Conservation (phyloP, 192 early-diverging fungal genomes). For the Coemansia sp. region DNA sequence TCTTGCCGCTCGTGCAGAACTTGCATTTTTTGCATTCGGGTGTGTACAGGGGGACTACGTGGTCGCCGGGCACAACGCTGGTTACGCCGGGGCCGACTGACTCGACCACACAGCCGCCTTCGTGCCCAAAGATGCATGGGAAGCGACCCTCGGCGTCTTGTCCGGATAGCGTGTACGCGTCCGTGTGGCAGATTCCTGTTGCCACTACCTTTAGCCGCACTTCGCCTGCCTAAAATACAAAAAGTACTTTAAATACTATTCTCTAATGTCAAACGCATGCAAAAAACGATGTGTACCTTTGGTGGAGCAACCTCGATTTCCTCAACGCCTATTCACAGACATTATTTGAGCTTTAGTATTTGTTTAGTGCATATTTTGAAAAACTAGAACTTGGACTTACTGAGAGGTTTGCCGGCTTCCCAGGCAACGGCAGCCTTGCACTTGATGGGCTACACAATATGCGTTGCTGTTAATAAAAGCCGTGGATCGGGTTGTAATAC, state of each 20-base stretch:
- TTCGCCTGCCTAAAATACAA: conserved; percentile 66
- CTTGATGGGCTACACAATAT: conserved; percentile 56
- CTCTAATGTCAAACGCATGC: too few species aligned
- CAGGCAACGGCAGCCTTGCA: conserved; percentile 95
- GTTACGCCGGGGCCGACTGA: conserved; percentile 96
- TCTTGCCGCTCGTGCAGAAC: conserved; percentile 96
- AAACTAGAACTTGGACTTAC: conserved; percentile 55
- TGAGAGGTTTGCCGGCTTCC: conserved; percentile 88
- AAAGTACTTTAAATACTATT: too few species aligned
- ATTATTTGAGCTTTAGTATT: not conserved
- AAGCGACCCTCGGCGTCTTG: conserved; percentile 81
- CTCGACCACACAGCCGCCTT: conserved; percentile 93
- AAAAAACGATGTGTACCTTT: conserved; percentile 43
- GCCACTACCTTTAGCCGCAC: conserved; percentile 89
- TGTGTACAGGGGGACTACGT: conserved; percentile 92
- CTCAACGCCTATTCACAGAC: conserved; percentile 68
- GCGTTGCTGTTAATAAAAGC: not conserved
- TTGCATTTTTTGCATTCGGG: conserved; percentile 92
- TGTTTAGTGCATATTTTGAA: too few species aligned
- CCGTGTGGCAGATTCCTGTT: conserved; percentile 95
- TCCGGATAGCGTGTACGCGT: conserved; percentile 93
- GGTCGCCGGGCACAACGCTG: conserved; percentile 85
- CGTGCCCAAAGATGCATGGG: conserved; percentile 93
- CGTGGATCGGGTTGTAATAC: too few species aligned
- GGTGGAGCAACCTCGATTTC: conserved; percentile 94